Conservation (phyloP, 106 monocot species). For the Agapanthus africanus region DNA sequence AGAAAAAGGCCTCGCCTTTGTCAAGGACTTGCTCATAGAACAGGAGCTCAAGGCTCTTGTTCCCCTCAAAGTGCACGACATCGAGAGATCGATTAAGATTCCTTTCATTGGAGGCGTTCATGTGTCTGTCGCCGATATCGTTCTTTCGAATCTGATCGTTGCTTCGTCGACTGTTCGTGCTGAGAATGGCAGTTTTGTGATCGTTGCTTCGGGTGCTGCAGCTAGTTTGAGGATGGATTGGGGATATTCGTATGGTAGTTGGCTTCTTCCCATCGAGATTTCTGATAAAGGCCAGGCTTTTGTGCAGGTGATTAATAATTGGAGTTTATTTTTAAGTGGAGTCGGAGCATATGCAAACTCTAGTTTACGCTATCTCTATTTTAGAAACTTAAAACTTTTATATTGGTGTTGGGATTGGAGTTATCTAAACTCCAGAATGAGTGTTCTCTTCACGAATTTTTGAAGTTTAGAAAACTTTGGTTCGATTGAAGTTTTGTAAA, state of each 20-base stretch:
- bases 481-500: too few species aligned
- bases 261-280: slow-evolving; percentile 45
- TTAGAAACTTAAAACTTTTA: too few species aligned
- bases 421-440: too few species aligned
- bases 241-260: slow-evolving; percentile 48
- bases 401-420: too few species aligned
- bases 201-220: slow-evolving; percentile 39
- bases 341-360: too few species aligned
- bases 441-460: too few species aligned
- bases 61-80: slow-evolving; percentile 45
- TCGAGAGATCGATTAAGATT: slow-evolving; percentile 49
- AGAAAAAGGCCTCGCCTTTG: slow-evolving; percentile 65
- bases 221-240: slow-evolving; percentile 44
- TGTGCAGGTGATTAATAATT: slow-evolving; percentile 65
- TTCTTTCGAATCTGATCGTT: slow-evolving; percentile 36
- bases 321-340: too few species aligned
- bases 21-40: slow-evolving; percentile 52
- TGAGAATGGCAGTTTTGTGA: slow-evolving; percentile 40
- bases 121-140: slow-evolving; percentile 41
- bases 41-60: slow-evolving; percentile 41
- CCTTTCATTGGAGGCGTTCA: slow-evolving; percentile 59
- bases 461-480: too few species aligned
- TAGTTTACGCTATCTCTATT: too few species aligned
- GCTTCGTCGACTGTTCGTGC: slow-evolving; percentile 40
- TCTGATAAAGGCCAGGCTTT: slow-evolving; percentile 50